Conservation (phyloP, 2,329 filamentous ascomycete species). For the Metarhizium brunneum region DNA sequence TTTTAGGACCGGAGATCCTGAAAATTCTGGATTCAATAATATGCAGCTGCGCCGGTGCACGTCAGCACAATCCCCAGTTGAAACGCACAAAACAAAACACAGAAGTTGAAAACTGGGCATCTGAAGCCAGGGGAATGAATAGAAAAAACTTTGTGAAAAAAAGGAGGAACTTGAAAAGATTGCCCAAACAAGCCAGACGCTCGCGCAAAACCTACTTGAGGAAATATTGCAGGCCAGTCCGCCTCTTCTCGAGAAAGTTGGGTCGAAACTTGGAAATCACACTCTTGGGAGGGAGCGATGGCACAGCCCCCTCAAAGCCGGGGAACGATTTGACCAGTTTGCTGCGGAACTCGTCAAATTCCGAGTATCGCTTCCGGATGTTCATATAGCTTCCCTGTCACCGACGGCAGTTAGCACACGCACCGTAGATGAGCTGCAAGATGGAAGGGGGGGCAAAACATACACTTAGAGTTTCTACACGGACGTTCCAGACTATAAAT, state of each 20-base stretch:
- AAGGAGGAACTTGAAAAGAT: no score
- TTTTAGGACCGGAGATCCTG: slow-evolving; percentile 80
- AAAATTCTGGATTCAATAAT: slow-evolving; percentile 86
- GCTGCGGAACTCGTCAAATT: slow-evolving; percentile 76
- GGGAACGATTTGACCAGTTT: slow-evolving; percentile 75
- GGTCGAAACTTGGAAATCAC: slow-evolving; percentile 78
- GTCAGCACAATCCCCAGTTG: not conserved
- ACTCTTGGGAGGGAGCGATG: slow-evolving; percentile 84
- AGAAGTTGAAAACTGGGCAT: not conserved
- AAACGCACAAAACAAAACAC: not conserved
- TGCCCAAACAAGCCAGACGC: not conserved
- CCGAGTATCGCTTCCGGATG: slow-evolving; percentile 73
- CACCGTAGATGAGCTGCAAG: not conserved
- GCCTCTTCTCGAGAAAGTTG: slow-evolving; percentile 75
- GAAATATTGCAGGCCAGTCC: slow-evolving; percentile 81
- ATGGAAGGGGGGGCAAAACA: slow-evolving; percentile 20
- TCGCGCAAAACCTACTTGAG: slow-evolving; percentile 58
- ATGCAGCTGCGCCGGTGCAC: slow-evolving; percentile 55
- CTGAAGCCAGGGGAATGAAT: not conserved
- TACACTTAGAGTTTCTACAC: slow-evolving; percentile 76
- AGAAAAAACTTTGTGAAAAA: no score
- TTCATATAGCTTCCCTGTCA: slow-evolving; percentile 49
- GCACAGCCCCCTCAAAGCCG: slow-evolving; percentile 73
- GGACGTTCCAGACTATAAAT: slow-evolving; percentile 92
- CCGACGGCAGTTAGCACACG: not conserved